A percentile compares a stretch with the other conserved stretches of the same genome.
Evolutionary conservation across 805 yeast species (phyloP).

Genomic region (Yamadazyma philogaea): DNA sequence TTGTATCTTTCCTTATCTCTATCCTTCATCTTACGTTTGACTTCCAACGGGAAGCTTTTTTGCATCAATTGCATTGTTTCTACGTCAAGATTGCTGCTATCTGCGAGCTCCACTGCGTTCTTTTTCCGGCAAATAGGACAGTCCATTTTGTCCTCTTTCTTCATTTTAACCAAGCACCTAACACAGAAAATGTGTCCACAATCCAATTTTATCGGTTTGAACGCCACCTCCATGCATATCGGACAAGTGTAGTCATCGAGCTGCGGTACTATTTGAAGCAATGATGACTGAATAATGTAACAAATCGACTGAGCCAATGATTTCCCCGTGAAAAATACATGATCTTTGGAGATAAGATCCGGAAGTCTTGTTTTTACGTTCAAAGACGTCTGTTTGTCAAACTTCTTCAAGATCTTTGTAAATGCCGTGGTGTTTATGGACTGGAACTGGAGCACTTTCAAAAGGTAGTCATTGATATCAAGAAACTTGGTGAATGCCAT

Average conservation of each 20-base stretch:
- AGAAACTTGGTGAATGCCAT: slow-evolving; percentile 50
- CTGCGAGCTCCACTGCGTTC: slow-evolving; percentile 54
- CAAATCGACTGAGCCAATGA: slow-evolving; percentile 56
- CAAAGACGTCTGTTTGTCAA: slow-evolving; percentile 67
- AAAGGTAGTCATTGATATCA: slow-evolving; percentile 49
- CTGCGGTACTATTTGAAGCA: slow-evolving; percentile 63
- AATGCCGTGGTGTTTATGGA: slow-evolving; percentile 62
- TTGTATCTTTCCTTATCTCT: slow-evolving; percentile 41
- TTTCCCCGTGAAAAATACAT: slow-evolving; percentile 42
- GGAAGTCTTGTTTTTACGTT: slow-evolving; percentile 48
- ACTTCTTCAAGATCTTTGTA: slow-evolving; percentile 67
- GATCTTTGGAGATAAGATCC: slow-evolving; percentile 37
- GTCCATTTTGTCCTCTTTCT: slow-evolving; percentile 46
- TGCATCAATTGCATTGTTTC: slow-evolving; percentile 53
- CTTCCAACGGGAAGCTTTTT: slow-evolving; percentile 62
- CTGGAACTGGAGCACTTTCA: slow-evolving; percentile 59
- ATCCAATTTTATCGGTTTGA: slow-evolving; percentile 61
- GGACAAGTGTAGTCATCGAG: slow-evolving; percentile 76
- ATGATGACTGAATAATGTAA: slow-evolving; percentile 49
- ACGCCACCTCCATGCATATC: slow-evolving; percentile 66
- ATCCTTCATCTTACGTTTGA: slow-evolving; percentile 56
- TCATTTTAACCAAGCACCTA: slow-evolving; percentile 66
- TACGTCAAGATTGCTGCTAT: slow-evolving; percentile 55
- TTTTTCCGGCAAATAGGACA: slow-evolving; percentile 67
- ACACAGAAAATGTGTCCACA: slow-evolving; percentile 74